Evolutionary conservation across 2,329 filamentous ascomycete species (phyloP).

Genomic region (Colletotrichum chlorophyti): DNA sequence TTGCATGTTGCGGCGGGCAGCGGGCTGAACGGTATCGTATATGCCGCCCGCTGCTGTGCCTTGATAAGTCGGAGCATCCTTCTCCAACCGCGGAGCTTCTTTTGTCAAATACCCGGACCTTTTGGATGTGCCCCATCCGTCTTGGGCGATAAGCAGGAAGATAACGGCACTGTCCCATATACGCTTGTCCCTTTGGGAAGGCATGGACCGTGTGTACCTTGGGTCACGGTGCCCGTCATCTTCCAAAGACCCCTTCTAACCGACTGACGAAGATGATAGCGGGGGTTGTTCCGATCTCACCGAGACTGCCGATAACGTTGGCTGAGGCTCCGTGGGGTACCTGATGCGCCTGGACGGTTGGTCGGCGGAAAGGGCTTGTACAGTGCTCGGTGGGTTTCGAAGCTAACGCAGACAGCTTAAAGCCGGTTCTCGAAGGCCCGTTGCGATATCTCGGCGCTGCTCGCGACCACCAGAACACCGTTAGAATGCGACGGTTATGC

Average conservation of each 20-base stretch:
- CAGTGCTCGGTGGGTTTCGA: too few species aligned
- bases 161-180: slow-evolving; percentile 8
- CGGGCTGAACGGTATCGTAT: not conserved
- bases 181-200: slow-evolving; percentile 23
- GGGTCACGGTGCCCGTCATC: slow-evolving; percentile 1
- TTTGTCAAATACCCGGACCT: too few species aligned
- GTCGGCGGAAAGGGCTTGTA: not conserved
- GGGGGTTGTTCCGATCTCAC: not conserved
- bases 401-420: too few species aligned
- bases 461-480: too few species aligned
- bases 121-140: not conserved
- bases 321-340: not conserved
- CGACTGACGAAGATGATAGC: not conserved
- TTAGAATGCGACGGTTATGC: too few species aligned
- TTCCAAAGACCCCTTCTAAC: slow-evolving; percentile 20
- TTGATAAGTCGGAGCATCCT: slow-evolving; percentile 13
- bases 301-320: slow-evolving; percentile 3
- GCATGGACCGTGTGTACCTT: slow-evolving; percentile 14
- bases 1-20: not conserved
- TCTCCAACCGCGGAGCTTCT: not conserved
- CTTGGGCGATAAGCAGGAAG: slow-evolving; percentile 14
- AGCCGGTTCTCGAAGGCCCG: too few species aligned
- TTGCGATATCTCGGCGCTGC: too few species aligned
- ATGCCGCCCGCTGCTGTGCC: not conserved
- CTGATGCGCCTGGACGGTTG: not conserved